Evolutionary conservation across 495 filamentous ascomycete genomes (phyloP).

Genomic region (Baudoinia panamericana): DNA sequence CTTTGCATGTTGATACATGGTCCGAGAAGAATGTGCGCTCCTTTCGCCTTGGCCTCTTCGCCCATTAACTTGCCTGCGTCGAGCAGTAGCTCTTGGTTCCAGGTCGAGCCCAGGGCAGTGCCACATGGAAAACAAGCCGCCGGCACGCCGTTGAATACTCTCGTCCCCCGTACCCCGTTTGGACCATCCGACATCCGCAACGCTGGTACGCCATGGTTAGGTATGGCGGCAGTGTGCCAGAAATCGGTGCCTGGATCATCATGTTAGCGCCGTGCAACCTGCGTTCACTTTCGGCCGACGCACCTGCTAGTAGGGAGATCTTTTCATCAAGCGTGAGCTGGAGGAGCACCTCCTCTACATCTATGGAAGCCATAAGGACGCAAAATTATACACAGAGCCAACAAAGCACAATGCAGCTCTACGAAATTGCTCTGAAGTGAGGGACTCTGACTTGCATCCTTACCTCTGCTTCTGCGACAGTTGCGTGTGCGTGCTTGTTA

Average conservation of each 20-base stretch:
- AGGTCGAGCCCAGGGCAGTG: slow-evolving; percentile 59
- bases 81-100: slow-evolving; percentile 48
- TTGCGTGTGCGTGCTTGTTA: too few relatives aligned
- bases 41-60: slow-evolving; percentile 56
- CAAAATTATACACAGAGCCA: background rate
- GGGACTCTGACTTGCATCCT: too few relatives aligned
- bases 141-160: slow-evolving; percentile 58
- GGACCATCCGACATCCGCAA: slow-evolving; percentile 61
- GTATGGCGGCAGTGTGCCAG: slow-evolving; percentile 61
- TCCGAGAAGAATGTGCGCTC: slow-evolving; percentile 56
- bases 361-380: slow-evolving; percentile 40
- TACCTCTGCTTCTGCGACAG: too few relatives aligned
- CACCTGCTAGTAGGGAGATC: slow-evolving; percentile 47
- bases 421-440: too few relatives aligned
- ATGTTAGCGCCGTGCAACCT: background rate
- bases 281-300: slow-evolving; percentile 9
- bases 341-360: slow-evolving; percentile 48
- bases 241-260: slow-evolving; percentile 48
- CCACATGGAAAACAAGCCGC: slow-evolving; percentile 10
- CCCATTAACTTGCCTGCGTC: slow-evolving; percentile 50
- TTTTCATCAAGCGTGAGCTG: slow-evolving; percentile 52
- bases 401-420: background rate
- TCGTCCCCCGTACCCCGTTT: slow-evolving; percentile 59
- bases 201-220: slow-evolving; percentile 54
- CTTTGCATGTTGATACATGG: slow-evolving; percentile 72